Evolutionary conservation across 2,329 filamentous ascomycete genomes (phyloP), one percentile per base, ranked within the genome.

Genomic region (Penicillium sp.): DNA sequence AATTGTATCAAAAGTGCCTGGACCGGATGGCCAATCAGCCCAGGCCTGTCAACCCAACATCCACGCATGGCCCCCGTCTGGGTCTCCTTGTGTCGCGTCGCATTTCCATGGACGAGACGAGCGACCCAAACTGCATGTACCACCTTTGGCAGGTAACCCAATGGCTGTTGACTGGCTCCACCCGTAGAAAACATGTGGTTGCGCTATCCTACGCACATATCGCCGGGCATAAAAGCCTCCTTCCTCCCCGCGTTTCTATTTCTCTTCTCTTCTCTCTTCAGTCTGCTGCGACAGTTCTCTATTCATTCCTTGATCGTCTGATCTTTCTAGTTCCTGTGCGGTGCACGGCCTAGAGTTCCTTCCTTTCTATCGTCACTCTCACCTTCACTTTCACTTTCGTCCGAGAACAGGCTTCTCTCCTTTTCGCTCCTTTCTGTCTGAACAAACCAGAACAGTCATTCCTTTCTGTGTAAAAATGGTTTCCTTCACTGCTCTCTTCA

Each of bases 401-500:
- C 44, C 13, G 52, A 59, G 54, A 59, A 56, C 51, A 47, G 47
- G 52, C 42, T 53, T 54, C 49, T 54, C 49, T 49, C 24, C 27
- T 35, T 49, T 51, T 35, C 34, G 46, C 34, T 42, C 38, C 27
- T 28, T 36, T 20, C 37, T 37, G 24, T 37, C 48, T 45, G 48
- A 51, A 35, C 8, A n/a, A n/a, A 10, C 31, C 16, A 16, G 22
- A 45, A 31, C 14, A 22, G 32, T 35, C 54, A 20, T 20, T 42
- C 38, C 24, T 28, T 36, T 23, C 37, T 37, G 24, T 37, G 50
- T 45, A 44, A 66, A 57, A 56, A 71, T 71, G 69, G 66, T 67
- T 50, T 67, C 64, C 46, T 65, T 68, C 59, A 67, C 63, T 48
- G 51, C 61, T 40, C 46, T 69, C 40, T 46, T 69, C 38, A 55